Evolutionary conservation across 2,329 filamentous ascomycete genomes (phyloP), one percentile per base, ranked within the genome.

Genomic region (Sarocladiaceae sp.): DNA sequence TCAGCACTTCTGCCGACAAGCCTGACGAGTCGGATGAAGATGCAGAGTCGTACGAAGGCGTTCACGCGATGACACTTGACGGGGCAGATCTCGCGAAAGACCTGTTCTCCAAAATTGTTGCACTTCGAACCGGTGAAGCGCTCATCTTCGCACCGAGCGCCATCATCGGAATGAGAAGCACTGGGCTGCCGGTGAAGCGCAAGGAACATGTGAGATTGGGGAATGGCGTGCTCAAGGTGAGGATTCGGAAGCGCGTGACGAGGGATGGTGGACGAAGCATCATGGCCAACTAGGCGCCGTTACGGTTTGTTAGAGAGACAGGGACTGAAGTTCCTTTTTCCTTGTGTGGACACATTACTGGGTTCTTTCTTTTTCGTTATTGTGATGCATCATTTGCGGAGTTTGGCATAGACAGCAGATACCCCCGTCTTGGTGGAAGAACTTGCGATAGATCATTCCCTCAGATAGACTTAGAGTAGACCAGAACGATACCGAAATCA

Each of bases 81-180:
- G 40, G 40, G 18, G 44, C 3, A 0, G 48, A 50, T 7, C 6
- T 48, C 3, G 32, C 49, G 2, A 26, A 31, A 1, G 61, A 64
- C 19, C 52, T 73, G 1, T 69, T 74, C 33, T 53, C 57, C 10
- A 56, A 58, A 20, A 73, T 74, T 31, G 64, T 73, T 7, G 51
- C 55, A 4, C 58, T 74, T 10, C 55, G 55, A 3, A 65, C 65
- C 2, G 70, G 71, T 0, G 68, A 74, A 45, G 70, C 69, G 2
- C 53, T 74, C 2, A 37, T 74, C 6, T 74, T 74, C 49, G 64
- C 66, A 1, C 71, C 69, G 0, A 70, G 60, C 29, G 69, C 69
- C 1, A 54, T 70, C 1, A 47, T 71, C 12, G 54, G 43, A 21
- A 35, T 50, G 6, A 33, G 23, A 24, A 24, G n/a, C n/a, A 18